phyloP scores from a whole-genome alignment of 2,329 filamentous ascomycete species.

The Colletotrichum gigasporum region DNA sequence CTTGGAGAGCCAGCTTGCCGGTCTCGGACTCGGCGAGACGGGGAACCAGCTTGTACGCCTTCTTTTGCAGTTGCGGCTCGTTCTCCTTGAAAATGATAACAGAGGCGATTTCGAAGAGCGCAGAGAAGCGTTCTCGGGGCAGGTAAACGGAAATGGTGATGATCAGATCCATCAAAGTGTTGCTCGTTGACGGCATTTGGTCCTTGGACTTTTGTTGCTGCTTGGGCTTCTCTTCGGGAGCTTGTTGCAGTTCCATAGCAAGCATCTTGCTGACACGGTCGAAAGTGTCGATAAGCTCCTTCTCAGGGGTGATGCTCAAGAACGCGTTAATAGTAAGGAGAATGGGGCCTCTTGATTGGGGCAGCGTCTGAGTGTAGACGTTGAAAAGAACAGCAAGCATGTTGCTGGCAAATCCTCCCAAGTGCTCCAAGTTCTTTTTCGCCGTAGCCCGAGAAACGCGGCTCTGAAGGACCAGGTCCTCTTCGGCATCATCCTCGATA shows the following conservation, averaged over 20 bases:
- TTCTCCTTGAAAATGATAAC: constrained; percentile 82
- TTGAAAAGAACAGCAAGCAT: constrained; percentile 98
- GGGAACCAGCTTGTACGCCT: constrained; percentile 97
- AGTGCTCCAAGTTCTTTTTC: constrained; percentile 81
- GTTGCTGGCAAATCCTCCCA: constrained; percentile 84
- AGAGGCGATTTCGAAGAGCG: constrained; percentile 87
- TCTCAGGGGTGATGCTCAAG: constrained; percentile 82
- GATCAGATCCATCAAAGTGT: constrained; percentile 95
- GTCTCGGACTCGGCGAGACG: constrained; percentile 83
- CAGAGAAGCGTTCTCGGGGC: constrained; percentile 83
- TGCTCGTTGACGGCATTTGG: constrained; percentile 89
- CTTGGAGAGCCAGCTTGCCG: constrained; percentile 78
- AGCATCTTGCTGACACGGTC: constrained; percentile 87
- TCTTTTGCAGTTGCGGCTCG: constrained; percentile 96
- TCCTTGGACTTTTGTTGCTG: constrained; percentile 66
- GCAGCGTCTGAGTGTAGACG: constrained; percentile 95
- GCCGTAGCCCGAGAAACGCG: constrained; percentile 80
- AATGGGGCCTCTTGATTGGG: constrained; percentile 90
- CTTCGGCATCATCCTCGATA: constrained; percentile 72
- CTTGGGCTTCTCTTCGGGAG: constrained; percentile 67
- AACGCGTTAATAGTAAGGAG: constrained; percentile 95
- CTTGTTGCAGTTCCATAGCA: constrained; percentile 71
- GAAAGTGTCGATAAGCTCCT: constrained; percentile 89
- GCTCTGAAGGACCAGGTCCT: constrained; percentile 80
- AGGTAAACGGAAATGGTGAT: constrained; percentile 97